Evolutionary conservation across 306 rosid species (phyloP), one percentile per base, ranked within the genome.

Genomic region (Gastrolobium villosum): DNA sequence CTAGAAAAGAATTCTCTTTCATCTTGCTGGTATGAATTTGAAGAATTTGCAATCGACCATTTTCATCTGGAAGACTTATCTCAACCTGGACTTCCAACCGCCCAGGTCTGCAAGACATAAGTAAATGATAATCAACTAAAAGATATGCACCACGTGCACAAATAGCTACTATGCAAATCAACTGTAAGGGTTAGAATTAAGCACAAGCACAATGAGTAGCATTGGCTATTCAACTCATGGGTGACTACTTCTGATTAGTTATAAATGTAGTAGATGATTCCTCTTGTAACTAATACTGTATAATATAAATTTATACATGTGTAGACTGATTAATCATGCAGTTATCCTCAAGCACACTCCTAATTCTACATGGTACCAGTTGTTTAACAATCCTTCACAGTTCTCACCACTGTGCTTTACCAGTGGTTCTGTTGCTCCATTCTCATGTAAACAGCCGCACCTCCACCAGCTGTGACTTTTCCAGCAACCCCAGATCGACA

Each of bases 31-130:
- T 93, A 78, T 96, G 99, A 86, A 96, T 96, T 78, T 93, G 94
- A 84, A 96, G 98, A 90, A 96, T 95, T 83, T 95, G 99, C 50
- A 93, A 13, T 65, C 99, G 94, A 15, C 99, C 99, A 85, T 90
- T 86, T 84, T 95, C 99, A 90, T 95, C 99, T 20, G 99, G 99
- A 84, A 95, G 98, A 83, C 97, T 90, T 80, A 95, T 93, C 88
- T 95, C 99, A 80, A 95, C 89, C 82, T 93, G 99, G 72, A 95
- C 98, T 89, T 95, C 99, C 90, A 95, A 80, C 45, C 99, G 95
- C 73, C 99, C 99, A 14, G 99, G 99, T 76, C 99, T 95, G 74
- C 82, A 88, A 37, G 66, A 57, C 54, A 83, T 11, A 68, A 75
- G 76, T 52, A 68, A 57, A 70, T 30, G 71, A 61, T 56, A 54